Conservation (phyloP, 495 filamentous ascomycete genomes). For the Aspergillus panamensis region DNA sequence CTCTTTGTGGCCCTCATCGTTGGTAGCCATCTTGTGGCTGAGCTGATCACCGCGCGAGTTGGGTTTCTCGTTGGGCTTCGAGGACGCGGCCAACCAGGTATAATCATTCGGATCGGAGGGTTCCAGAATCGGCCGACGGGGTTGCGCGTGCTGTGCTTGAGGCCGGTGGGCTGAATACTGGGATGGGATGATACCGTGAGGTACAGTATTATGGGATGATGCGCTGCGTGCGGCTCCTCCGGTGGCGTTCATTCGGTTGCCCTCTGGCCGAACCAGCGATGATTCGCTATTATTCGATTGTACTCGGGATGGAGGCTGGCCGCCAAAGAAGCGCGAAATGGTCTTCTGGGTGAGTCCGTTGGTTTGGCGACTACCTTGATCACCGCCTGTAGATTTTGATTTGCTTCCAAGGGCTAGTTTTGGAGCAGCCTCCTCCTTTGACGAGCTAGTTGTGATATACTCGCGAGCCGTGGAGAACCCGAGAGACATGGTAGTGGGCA, state of each 20-base stretch:
- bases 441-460: conserved; percentile 33
- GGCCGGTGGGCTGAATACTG: conserved; percentile 37
- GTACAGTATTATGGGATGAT: conserved; percentile 9
- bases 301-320: conserved; percentile 20
- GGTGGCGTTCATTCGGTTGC: not conserved
- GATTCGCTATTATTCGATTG: conserved; percentile 15
- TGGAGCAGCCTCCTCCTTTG: conserved; percentile 5
- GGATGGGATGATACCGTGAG: conserved; percentile 20
- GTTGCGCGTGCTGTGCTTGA: conserved; percentile 35
- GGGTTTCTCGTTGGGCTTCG: conserved; percentile 26
- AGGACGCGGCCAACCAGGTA: conserved; percentile 39
- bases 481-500: conserved; percentile 34
- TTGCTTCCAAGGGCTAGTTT: conserved; percentile 17
- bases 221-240: not conserved
- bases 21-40: conserved; percentile 6
- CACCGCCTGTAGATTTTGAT: conserved; percentile 17
- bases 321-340: conserved; percentile 40
- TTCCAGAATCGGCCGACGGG: conserved; percentile 38
- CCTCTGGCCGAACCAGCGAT: conserved; percentile 1
- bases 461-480: conserved; percentile 45
- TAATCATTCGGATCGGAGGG: conserved; percentile 37
- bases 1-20: conserved; percentile 9
- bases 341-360: conserved; percentile 35
- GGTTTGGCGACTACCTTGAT: conserved; percentile 17
- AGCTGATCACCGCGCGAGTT: conserved; percentile 12